Percentiles rank a stretch among this genome's conserved stretches.
phyloP scores from a whole-genome alignment of 805 yeast genomes.

The Starmerella davenportii region DNA sequence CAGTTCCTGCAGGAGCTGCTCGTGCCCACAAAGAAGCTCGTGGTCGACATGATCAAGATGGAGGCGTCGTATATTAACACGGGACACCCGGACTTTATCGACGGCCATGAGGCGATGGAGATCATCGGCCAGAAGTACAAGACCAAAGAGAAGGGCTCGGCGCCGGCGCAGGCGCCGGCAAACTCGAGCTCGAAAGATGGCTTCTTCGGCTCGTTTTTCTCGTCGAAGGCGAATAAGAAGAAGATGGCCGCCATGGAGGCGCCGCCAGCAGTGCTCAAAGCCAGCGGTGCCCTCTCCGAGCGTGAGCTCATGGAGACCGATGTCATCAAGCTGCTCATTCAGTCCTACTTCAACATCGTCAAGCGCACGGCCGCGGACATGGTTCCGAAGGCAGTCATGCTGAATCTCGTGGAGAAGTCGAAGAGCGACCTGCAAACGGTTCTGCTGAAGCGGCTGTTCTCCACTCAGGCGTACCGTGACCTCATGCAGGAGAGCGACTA shows the following conservation, averaged over 20 bases:
- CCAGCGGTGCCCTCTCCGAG: constrained; percentile 82
- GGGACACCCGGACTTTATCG: constrained; percentile 89
- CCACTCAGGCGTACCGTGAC: constrained; percentile 45
- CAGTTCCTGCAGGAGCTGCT: constrained; percentile 63
- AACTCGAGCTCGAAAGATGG: constrained; percentile 29
- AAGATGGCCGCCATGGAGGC: constrained; percentile 91
- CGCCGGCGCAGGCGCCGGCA: constrained; percentile 43
- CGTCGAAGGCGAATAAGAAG: constrained; percentile 60
- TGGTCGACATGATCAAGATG: constrained; percentile 59
- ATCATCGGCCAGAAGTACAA: constrained; percentile 77
- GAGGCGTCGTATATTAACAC: constrained; percentile 94
- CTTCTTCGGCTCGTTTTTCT: constrained; percentile 89
- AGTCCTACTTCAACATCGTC: constrained; percentile 80
- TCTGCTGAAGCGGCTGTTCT: constrained; percentile 69
- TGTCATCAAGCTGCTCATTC: constrained; percentile 79
- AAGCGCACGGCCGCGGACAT: constrained; percentile 85
- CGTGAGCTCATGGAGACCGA: constrained; percentile 94
- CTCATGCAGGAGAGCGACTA: constrained; percentile 80
- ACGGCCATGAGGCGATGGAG: constrained; percentile 88
- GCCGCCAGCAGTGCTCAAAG: constrained; percentile 87
- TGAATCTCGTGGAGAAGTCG: constrained; percentile 68
- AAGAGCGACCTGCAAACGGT: constrained; percentile 83
- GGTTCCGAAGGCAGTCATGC: constrained; percentile 89
- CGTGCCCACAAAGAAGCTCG: constrained; percentile 72
- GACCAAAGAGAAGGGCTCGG: constrained; percentile 38